Conservation (phyloP, 2,329 filamentous ascomycete genomes). For the Alternaria rosae region DNA sequence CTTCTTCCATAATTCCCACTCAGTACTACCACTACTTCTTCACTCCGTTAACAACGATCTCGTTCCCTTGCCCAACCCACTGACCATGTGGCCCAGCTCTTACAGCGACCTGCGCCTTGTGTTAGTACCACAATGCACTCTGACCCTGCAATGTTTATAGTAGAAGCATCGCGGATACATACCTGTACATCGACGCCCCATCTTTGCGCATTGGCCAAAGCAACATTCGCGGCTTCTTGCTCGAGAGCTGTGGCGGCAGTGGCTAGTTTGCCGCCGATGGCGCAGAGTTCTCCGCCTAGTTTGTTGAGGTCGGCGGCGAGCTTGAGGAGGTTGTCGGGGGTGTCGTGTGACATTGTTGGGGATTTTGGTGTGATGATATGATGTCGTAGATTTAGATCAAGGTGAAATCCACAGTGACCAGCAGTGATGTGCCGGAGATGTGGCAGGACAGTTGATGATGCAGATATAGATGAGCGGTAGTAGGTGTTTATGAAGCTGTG, state of each 20-base stretch:
- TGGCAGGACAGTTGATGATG: background rate
- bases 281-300: constrained; percentile 20
- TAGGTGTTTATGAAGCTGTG: background rate
- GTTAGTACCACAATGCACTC: background rate
- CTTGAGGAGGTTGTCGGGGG: constrained; percentile 29
- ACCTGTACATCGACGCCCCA: constrained; percentile 36
- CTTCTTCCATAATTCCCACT: background rate
- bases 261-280: constrained; percentile 23
- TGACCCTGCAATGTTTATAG: background rate
- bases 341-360: constrained; percentile 20
- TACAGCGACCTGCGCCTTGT: constrained; percentile 23
- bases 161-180: background rate
- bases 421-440: too few species aligned
- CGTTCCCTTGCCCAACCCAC: background rate
- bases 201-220: constrained; percentile 27
- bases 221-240: constrained; percentile 35
- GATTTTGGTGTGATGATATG: background rate
- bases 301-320: constrained; percentile 30
- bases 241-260: constrained; percentile 24
- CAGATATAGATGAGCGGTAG: background rate
- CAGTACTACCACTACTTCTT: constrained; percentile 8
- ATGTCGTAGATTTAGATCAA: background rate
- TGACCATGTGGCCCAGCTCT: constrained; percentile 12
- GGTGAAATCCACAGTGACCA: too few species aligned
- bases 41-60: constrained; percentile 15